Percentiles rank a stretch among this genome's conserved stretches.
phyloP scores from a whole-genome alignment of 176 grass and related monocot species.

The Eremochloa ophiuroides region DNA sequence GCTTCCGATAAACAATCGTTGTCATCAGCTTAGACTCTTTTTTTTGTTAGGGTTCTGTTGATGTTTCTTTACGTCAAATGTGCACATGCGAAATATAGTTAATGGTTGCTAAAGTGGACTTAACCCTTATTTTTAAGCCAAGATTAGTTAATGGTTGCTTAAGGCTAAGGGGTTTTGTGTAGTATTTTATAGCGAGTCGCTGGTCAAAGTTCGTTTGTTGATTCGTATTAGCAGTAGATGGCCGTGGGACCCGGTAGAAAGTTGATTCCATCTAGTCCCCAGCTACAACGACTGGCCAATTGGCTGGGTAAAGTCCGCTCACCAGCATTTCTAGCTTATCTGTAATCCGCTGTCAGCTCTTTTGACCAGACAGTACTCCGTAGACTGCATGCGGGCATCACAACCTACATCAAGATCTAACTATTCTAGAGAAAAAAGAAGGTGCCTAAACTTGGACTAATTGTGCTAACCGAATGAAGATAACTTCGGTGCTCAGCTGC shows the following conservation, averaged over 20 bases:
- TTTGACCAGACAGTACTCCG: background rate
- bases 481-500: too few species aligned
- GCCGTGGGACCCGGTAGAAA: background rate
- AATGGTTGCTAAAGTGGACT: too few species aligned
- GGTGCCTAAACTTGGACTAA: background rate
- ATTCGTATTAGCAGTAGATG: background rate
- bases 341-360: background rate
- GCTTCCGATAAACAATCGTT: background rate
- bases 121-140: too few species aligned
- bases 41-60: background rate
- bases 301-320: too few species aligned
- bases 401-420: background rate
- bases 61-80: too few species aligned
- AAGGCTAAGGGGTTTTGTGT: too few species aligned
- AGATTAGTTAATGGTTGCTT: too few species aligned
- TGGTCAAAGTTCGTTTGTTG: background rate
- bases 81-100: too few species aligned
- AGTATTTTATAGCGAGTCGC: background rate
- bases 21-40: background rate
- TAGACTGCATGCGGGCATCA: background rate
- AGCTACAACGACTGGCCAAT: too few species aligned
- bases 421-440: background rate
- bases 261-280: background rate
- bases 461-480: background rate
- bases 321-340: too few species aligned